phyloP scores from a whole-genome alignment of 495 filamentous ascomycete genomes.

The Daldinia loculata region DNA sequence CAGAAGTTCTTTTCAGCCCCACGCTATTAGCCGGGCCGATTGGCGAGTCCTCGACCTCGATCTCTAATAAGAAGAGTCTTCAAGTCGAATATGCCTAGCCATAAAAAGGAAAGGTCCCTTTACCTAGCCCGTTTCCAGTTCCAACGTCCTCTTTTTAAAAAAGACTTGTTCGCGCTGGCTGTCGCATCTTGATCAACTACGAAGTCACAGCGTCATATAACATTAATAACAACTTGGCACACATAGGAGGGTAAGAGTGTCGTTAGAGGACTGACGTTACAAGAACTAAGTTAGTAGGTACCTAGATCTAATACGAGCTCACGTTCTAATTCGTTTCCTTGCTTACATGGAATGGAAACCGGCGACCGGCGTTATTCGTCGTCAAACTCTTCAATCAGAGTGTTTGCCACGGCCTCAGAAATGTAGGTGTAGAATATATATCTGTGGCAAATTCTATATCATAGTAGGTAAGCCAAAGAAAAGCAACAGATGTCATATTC shows the following conservation, averaged over 20 bases:
- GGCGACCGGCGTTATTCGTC: neutral
- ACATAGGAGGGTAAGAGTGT: neutral
- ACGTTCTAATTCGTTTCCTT: neutral
- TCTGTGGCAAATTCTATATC: neutral
- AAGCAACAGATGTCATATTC: neutral
- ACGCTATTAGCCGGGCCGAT: neutral
- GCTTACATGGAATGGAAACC: neutral
- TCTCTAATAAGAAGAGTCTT: neutral
- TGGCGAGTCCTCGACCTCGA: neutral
- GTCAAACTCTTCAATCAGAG: neutral
- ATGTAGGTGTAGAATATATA: neutral
- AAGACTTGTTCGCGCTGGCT: neutral
- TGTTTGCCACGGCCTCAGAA: neutral
- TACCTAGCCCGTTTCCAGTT: neutral
- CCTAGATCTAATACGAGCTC: neutral
- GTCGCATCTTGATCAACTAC: neutral
- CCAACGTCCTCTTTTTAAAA: neutral
- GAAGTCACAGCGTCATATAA: neutral
- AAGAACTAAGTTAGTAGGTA: neutral
- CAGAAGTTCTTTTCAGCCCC: conserved; percentile 1
- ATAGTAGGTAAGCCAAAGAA: neutral
- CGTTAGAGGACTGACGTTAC: neutral
- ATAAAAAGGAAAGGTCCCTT: neutral
- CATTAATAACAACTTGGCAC: neutral
- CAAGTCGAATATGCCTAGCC: neutral